Percentiles rank a stretch among this genome's conserved stretches.
These are phyloP conservation scores for Coemansia sp. DNA, from an alignment of 192 early-diverging fungal species.

Conservation along the genomic window DNA sequence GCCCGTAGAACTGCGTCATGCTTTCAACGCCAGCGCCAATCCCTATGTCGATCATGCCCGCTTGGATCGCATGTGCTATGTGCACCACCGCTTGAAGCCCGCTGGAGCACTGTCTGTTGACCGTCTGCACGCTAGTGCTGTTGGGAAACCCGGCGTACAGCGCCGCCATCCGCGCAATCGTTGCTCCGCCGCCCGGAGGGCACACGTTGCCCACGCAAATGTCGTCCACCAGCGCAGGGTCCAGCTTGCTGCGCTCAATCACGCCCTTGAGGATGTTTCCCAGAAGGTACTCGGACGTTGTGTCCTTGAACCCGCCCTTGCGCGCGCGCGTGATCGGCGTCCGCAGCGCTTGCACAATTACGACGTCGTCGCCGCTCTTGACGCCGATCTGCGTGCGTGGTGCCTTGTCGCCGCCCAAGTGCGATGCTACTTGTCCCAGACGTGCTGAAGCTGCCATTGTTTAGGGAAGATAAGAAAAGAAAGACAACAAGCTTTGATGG, in stretches of 20 bases:
- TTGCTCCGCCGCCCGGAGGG: slow-evolving; percentile 87
- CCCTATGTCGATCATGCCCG: slow-evolving; percentile 88
- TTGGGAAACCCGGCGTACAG: slow-evolving; percentile 92
- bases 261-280: slow-evolving; percentile 77
- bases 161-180: slow-evolving; percentile 86
- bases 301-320: slow-evolving; percentile 93
- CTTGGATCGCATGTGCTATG: slow-evolving; percentile 86
- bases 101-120: slow-evolving; percentile 94
- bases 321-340: slow-evolving; percentile 87
- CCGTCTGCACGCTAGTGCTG: slow-evolving; percentile 74
- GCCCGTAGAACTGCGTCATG: slow-evolving; percentile 89
- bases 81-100: slow-evolving; percentile 88
- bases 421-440: slow-evolving; percentile 54
- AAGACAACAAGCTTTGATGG: not conserved
- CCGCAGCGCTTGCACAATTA: slow-evolving; percentile 89
- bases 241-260: slow-evolving; percentile 75
- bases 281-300: slow-evolving; percentile 79
- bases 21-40: slow-evolving; percentile 95
- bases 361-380: slow-evolving; percentile 89
- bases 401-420: slow-evolving; percentile 46
- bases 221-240: slow-evolving; percentile 87
- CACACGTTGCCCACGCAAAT: slow-evolving; percentile 95
- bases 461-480: slow-evolving; percentile 1
- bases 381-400: slow-evolving; percentile 63
- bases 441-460: slow-evolving; percentile 35